Evolutionary conservation across 352 stramenopile genomes (phyloP), one percentile per base, ranked within the genome.

Genomic region (Pythium rishiriense): DNA sequence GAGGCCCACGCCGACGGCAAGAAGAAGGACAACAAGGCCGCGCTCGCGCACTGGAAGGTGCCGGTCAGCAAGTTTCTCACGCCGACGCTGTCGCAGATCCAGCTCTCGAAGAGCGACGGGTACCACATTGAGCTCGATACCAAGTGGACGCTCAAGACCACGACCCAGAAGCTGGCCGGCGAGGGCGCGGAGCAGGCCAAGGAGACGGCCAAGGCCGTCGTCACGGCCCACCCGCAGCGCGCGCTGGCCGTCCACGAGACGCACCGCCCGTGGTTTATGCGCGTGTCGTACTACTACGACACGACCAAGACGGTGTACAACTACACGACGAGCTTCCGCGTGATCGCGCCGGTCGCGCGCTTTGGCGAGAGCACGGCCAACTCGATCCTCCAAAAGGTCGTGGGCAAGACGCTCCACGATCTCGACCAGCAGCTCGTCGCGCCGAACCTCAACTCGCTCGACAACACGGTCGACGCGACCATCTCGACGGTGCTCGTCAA

Each of bases 301-400:
- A 89, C 79, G 43, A 79, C 75, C 29, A 93, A 93, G 81, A 80
- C 69, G 26, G 77, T 93, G 66, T 93, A 93, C 72, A 75, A 83
- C 72, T 93, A 93, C 74, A 84, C 84, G 46, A 93, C 84, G 41
- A 91, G 84, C 70, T 93, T 93, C 68, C 70, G 75, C 26, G 71
- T 87, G 46, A 75, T 93, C n/a, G 74, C 74, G 42, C 67, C 67
- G 19, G 74, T 93, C 37, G 84, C 84, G 14, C 81, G 78, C 11
- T 70, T 91, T 42, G 80, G 81, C 50, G 81, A 93, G 72, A 76
- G 70, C 11, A 91, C 74, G 21, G 76, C 81, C 25, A 90, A 93
- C 66, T 72, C 73, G 25, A 75, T 93, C 49, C 62, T 92, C 15
- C 59, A 76, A 25, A 85, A 78, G 62, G 67, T 92, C 47, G 84